These are phyloP conservation scores for Globisporangium camurandrum DNA, from an alignment of 352 stramenopile species.

Conservation along the genomic window DNA sequence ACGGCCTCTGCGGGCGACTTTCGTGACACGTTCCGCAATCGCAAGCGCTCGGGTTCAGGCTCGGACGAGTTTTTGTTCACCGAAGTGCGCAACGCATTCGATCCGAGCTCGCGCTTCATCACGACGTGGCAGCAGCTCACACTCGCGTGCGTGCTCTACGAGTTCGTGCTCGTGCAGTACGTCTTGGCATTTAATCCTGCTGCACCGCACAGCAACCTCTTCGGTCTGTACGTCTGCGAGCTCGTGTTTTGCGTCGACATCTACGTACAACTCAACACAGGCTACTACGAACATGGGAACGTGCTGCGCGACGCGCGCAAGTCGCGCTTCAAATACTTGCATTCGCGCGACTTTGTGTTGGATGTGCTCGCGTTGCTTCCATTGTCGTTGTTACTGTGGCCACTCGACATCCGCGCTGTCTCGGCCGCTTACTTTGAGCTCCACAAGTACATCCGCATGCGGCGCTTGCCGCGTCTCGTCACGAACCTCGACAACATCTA, in stretches of 20 bases:
- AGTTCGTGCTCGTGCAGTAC: conserved; percentile 40
- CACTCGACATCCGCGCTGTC: background rate
- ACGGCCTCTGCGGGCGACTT: conserved; percentile 20
- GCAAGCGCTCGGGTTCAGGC: conserved; percentile 30
- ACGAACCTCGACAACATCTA: conserved; percentile 62
- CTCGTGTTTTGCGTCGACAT: conserved; percentile 52
- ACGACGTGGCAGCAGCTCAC: conserved; percentile 43
- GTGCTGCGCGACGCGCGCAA: conserved; percentile 50
- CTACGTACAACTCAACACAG: conserved; percentile 66
- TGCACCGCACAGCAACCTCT: conserved; percentile 15
- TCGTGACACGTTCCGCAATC: conserved; percentile 29
- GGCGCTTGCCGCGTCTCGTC: conserved; percentile 39
- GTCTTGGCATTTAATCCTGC: conserved; percentile 25
- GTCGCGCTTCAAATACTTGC: conserved; percentile 54
- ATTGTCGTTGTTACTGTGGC: conserved; percentile 39
- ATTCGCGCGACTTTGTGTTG: conserved; percentile 37
- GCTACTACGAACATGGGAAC: conserved; percentile 67
- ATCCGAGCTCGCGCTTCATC: conserved; percentile 48
- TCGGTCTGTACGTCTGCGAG: conserved; percentile 45
- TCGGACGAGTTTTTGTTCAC: conserved; percentile 37
- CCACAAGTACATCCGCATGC: conserved; percentile 46
- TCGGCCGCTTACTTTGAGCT: conserved; percentile 34
- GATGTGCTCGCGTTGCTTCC: conserved; percentile 42
- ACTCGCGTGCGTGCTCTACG: conserved; percentile 43
- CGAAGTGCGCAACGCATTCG: conserved; percentile 52